phyloP scores from a whole-genome alignment of 108 stramenopile species.

The Pseudonitzschia pungens region DNA sequence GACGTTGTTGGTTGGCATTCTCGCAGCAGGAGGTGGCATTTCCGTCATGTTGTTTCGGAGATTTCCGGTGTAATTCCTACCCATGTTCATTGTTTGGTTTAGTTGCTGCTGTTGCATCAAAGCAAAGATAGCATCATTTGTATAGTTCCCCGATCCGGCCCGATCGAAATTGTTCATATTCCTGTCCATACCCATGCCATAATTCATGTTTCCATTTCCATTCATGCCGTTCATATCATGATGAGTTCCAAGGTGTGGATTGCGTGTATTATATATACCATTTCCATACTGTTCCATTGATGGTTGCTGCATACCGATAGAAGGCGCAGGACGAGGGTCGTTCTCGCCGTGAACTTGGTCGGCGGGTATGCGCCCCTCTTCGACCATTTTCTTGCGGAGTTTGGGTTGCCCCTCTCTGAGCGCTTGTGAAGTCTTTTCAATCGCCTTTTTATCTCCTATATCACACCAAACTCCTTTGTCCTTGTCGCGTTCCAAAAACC shows the following conservation, averaged over 20 bases:
- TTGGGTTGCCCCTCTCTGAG: slow-evolving; percentile 83
- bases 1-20: slow-evolving; percentile 20
- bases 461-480: slow-evolving; percentile 54
- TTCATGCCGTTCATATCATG: not conserved
- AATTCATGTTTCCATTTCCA: not conserved
- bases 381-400: slow-evolving; percentile 61
- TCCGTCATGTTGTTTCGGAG: slow-evolving; percentile 16
- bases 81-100: not conserved
- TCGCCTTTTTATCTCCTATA: slow-evolving; percentile 74
- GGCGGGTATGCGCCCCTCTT: slow-evolving; percentile 45
- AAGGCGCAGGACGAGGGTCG: too few relatives aligned
- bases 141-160: not conserved
- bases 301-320: too few relatives aligned
- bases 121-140: not conserved
- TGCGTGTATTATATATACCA: slow-evolving; percentile 26
- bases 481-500: slow-evolving; percentile 71
- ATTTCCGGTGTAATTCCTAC: not conserved
- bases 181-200: slow-evolving; percentile 11
- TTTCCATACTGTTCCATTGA: slow-evolving; percentile 24
- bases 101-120: not conserved
- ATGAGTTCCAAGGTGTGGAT: not conserved
- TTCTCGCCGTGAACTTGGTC: too few relatives aligned
- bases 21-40: slow-evolving; percentile 28
- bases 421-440: slow-evolving; percentile 80
- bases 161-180: slow-evolving; percentile 10